Base-by-base conservation (phyloP, 805 yeast species). In the Saturnispora gosingensis region DNA sequence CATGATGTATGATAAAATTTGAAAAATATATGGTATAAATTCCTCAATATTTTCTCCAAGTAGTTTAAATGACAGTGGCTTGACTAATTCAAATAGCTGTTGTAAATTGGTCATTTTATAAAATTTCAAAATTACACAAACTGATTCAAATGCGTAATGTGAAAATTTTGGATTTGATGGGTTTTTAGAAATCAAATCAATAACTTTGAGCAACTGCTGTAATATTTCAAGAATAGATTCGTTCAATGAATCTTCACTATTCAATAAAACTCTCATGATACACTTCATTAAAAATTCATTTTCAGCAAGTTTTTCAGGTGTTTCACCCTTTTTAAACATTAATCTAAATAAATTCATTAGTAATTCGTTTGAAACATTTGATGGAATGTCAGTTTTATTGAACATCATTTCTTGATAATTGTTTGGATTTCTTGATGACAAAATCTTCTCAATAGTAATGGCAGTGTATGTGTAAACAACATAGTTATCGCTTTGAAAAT, bases 131-230 rank as follows among this genome's bases (percentile, higher is more conserved):
- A 90, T 70, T 4, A 83, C 83, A 25, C 93, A 91, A 53, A 93
- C 74, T 8, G 95, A 76, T 72, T 93, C 99, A 65, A 93, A 93
- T 4, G 86, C 75, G 63, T 82, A 95, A 67, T 93, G 99, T 6
- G 89, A 79, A 62, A 93, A 93, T 59, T 83, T 80, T 43, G 99
- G 99, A 68, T 93, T 93, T 5, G 98, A 87, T 5, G 99, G 99
- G 61, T 93, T 93, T 59, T 81, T 82, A 24, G 89, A 73, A 51
- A 90, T 88, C 15, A 81, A 78, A 15, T 73, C 74, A 46, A 90
- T 73, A 46, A 93, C 85, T 48, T 76, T 72, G 44, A 90, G 68
- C 43, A 91, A 71, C 63, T 90, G 90, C 34, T 76, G 73, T 36
- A 88, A 70, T 25, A 77, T 64, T 5, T 80, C 76, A 15, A 72